A percentile compares a stretch with the other conserved stretches of the same genome.
phyloP scores from a whole-genome alignment of 345 rosid species.

The Laguncularia racemosa region DNA sequence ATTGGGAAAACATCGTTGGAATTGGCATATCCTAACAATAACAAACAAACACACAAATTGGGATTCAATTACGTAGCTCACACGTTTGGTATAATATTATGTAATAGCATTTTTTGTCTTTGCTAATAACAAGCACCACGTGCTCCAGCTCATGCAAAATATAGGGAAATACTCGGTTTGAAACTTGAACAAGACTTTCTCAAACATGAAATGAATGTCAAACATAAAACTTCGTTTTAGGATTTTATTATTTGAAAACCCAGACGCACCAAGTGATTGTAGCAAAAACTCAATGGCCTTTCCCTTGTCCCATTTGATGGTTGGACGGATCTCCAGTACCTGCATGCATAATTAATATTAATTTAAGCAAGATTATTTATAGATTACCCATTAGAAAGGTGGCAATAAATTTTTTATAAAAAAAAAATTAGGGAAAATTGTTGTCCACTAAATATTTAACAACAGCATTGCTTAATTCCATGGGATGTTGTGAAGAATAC shows the following conservation, averaged over 20 bases:
- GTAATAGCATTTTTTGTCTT: background rate
- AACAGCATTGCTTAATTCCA: no score
- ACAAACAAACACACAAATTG: background rate
- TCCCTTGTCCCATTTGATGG: conserved; percentile 96
- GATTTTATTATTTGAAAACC: background rate
- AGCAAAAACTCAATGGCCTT: conserved; percentile 84
- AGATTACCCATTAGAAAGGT: no score
- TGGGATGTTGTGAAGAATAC: conserved; percentile 15
- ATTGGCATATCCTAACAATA: conserved; percentile 46
- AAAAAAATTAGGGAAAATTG: no score
- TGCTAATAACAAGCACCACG: background rate
- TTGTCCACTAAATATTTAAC: no score
- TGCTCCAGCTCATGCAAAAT: conserved; percentile 1
- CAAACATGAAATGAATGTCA: no score
- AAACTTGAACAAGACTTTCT: no score
- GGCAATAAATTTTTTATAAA: background rate
- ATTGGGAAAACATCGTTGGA: conserved; percentile 65
- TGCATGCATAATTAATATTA: background rate
- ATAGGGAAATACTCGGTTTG: background rate
- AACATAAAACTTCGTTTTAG: background rate
- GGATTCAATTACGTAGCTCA: no score
- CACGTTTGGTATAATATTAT: no score
- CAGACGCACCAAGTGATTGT: conserved; percentile 58
- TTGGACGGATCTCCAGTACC: conserved; percentile 93
- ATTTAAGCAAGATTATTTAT: background rate